Base-by-base conservation (phyloP, 1,284 basidiomycete species). In the Mycena citricolor region DNA sequence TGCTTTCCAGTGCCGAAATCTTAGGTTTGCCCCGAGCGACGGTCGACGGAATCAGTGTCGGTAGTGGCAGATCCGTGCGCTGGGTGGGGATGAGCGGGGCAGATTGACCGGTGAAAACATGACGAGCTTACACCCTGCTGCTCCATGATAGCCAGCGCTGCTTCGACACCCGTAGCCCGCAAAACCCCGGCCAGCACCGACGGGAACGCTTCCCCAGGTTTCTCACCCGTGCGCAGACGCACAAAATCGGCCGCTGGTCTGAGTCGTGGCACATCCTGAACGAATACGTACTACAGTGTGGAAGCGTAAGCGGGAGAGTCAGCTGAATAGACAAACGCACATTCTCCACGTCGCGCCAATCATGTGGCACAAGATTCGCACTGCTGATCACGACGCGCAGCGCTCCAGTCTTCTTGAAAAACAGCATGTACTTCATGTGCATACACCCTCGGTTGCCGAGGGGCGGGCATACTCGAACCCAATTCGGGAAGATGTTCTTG, bases 271-370 rank as follows among this genome's bases (percentile, higher is more conserved):
- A 90, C 47, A 34, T 52, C 51, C 14, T 39, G 37, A 22, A 52
- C 25, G 36, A 38, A 52, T 8, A 44, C 10, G 37, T 46, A 49
- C 51, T 52, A 32, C 8, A 17, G 17, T 8, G 19, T 25, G 12
- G 36, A 14, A 13, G 4, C 11, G 35, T 8, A 47, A 4, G n/a
- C 14, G 4, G 23, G 11, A 1, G 5, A 32, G 26, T 19, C 8
- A 32, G 3, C 7, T 12, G 7, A 24, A 19, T 29, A 11, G 17
- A 28, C 16, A 4, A 8, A 35, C 52, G 44, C 49, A 87, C 87
- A 58, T 90, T 90, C 64, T 90, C 87, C 49, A 90, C 87, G 51
- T 89, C 82, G 24, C 82, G 71, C 79, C 83, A 90, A 59, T 90
- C 88, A 55, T 80, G 79, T 24, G 77, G 70, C 29, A 88, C 68